Evolutionary conservation across 106 monocot species (phyloP), one percentile per base, ranked within the genome.

Genomic region (Dendrobium officinale): DNA sequence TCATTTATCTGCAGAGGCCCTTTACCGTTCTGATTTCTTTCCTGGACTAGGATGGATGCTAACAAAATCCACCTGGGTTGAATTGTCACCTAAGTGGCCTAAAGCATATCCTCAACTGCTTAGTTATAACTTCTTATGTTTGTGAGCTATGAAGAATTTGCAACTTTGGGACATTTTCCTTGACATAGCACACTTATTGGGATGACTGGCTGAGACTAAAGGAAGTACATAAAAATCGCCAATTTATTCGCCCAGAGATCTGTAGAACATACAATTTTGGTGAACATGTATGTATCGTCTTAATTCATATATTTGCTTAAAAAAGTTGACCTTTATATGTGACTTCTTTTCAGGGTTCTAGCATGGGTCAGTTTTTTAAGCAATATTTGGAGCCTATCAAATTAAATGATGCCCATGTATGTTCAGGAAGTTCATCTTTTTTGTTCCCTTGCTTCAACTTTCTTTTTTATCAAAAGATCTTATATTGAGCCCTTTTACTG

Each of bases 11-110:
- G 77, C 88, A 99, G 95, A 86, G 82, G 64, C 88, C 80, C 90
- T 99, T 72, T 99, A 95, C 95, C 81, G 95, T 61, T 99, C 99
- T 61, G 99, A 99, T 90, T 99, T 99, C 80, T 99, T 99, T 81
- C 98, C 98, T 86, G 98, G 98, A 59, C 92, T 99, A 79, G 98
- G 98, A 83, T 99, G 98, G 98, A 99, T 99, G 98, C 77, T 99
- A 77, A 88, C 95, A 80, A 99, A 91, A 80, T 88, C 92, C 24
- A 88, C 81, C 81, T 99, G 98, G 98, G 84, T 91, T 33, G 98
- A 99, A 77, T 75, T 99, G 73, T 95, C 98, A 75, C 98, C 98
- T 24, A 99, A 99, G 81, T 99, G 98, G 99, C 99, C 99, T 73
- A 95, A 99, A 86, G 99, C 99, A 99, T 99, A 99, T 99, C 99